Evolutionary conservation across 352 stramenopile species (phyloP), one percentile per base, ranked within the genome.

Genomic region (Sclerospora graminicola): DNA sequence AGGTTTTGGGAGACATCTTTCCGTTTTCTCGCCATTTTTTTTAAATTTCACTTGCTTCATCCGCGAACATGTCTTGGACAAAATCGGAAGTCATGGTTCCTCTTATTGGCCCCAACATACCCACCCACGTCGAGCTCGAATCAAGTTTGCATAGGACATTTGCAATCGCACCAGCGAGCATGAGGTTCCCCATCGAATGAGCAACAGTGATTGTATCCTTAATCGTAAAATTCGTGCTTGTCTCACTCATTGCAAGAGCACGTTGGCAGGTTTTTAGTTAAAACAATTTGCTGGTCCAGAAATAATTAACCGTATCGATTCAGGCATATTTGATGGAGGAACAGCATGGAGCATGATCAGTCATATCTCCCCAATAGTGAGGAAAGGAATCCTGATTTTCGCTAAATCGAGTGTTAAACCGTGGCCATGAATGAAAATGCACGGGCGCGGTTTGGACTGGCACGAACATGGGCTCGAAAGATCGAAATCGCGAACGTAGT

Each of bases 41-140:
- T 15, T 18, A 19, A 2, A 41, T 28, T 5, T 62, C 5, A 27
- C 43, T 48, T 16, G 50, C 56, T 16, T 46, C 48, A 14, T 19
- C 20, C 4, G 21, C 23, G 20, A 62, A 77, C 7, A 55, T 51
- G 10, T 58, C 41, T 45, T 67, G 66, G 14, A 72, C 44, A n/a
- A 62, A 69, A 33, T 67, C 50, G 0, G 66, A 71, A 2, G 46
- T 50, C 66, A 78, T 78, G 36, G 56, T 74, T 44, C 66, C 66
- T 18, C 37, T 51, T 41, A 78, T 45, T 5, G 66, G 63, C 0
- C 60, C n/a, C n/a, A n/a, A n/a, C n/a, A n/a, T n/a, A n/a, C n/a
- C n/a, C n/a, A n/a, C n/a, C n/a, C n/a, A n/a, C n/a, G n/a, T n/a
- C n/a, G n/a, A n/a, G n/a, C n/a, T n/a, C n/a, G n/a, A n/a, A n/a